These are phyloP conservation scores for Metschnikowia borealis DNA, from an alignment of 805 yeast species.

Conservation along the genomic window DNA sequence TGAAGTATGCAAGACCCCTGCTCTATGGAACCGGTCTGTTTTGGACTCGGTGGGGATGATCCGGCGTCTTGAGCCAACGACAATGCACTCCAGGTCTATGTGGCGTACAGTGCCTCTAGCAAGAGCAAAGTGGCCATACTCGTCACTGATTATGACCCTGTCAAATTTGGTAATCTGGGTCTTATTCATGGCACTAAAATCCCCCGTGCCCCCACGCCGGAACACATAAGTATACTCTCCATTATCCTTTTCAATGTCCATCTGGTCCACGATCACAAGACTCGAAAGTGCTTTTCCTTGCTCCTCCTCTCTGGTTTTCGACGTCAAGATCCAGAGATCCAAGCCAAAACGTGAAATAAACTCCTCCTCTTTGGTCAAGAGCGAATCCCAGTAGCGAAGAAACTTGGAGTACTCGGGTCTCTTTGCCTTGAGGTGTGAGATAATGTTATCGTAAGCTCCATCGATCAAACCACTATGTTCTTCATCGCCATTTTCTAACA, in stretches of 20 bases:
- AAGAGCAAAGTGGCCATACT: conserved; percentile 69
- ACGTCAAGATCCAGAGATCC: conserved; percentile 66
- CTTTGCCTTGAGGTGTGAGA: conserved; percentile 44
- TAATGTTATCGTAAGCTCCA: conserved; percentile 45
- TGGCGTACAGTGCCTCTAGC: conserved; percentile 56
- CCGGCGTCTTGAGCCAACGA: conserved; percentile 51
- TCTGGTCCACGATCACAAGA: conserved; percentile 37
- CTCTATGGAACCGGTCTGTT: conserved; percentile 37
- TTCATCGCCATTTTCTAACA: conserved; percentile 56
- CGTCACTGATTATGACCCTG: conserved; percentile 72
- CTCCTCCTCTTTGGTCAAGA: conserved; percentile 72
- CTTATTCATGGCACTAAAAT: conserved; percentile 19
- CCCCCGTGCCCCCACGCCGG: conserved; percentile 26
- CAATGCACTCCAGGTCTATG: conserved; percentile 41
- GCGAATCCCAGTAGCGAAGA: conserved; percentile 67
- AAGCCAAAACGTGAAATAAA: conserved; percentile 47
- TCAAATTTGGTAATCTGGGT: conserved; percentile 59
- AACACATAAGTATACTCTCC: conserved; percentile 46
- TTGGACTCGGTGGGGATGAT: conserved; percentile 42
- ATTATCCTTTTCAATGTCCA: conserved; percentile 19
- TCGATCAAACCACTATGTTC: conserved; percentile 50
- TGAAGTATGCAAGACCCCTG: conserved; percentile 14
- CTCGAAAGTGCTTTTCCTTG: conserved; percentile 58
- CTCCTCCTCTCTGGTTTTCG: conserved; percentile 53
- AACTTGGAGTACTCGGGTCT: conserved; percentile 46